Conservation (phyloP, 1,284 basidiomycete species). For the Xerocomus amazonicus region DNA sequence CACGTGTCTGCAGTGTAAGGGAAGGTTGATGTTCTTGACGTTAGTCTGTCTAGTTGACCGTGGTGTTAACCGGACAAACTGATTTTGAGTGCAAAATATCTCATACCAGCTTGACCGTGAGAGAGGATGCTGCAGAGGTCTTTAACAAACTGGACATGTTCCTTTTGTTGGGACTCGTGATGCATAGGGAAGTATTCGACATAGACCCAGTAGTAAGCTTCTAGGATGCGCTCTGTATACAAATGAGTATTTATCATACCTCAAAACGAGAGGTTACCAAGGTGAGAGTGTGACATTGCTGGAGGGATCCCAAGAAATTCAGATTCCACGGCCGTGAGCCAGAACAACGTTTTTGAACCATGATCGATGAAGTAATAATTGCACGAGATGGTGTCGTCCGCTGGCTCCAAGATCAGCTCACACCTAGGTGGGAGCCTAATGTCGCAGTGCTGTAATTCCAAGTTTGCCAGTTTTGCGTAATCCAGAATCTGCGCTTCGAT, state of each 20-base stretch:
- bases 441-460: constrained; percentile 23
- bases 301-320: constrained; percentile 38
- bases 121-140: constrained; percentile 35
- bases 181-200: constrained; percentile 53
- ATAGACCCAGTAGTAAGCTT: constrained; percentile 40
- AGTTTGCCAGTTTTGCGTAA: constrained; percentile 35
- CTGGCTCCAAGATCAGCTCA: constrained; percentile 48
- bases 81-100: not conserved
- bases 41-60: constrained; percentile 33
- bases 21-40: constrained; percentile 37
- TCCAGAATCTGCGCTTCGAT: constrained; percentile 30
- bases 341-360: constrained; percentile 40
- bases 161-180: constrained; percentile 33
- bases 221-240: not conserved
- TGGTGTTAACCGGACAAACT: too few relatives aligned
- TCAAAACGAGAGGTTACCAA: constrained; percentile 31
- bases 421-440: constrained; percentile 32
- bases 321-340: constrained; percentile 42
- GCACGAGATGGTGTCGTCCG: constrained; percentile 35
- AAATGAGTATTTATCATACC: constrained; percentile 14
- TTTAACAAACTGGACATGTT: constrained; percentile 33
- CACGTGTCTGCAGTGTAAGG: constrained; percentile 34
- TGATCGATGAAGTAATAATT: constrained; percentile 53
- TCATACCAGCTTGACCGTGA: constrained; percentile 19
- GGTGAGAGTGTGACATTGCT: constrained; percentile 42